Evolutionary conservation across 192 early-diverging fungal species (phyloP), one percentile per base, ranked within the genome.

Genomic region (Diversispora epigaea): DNA sequence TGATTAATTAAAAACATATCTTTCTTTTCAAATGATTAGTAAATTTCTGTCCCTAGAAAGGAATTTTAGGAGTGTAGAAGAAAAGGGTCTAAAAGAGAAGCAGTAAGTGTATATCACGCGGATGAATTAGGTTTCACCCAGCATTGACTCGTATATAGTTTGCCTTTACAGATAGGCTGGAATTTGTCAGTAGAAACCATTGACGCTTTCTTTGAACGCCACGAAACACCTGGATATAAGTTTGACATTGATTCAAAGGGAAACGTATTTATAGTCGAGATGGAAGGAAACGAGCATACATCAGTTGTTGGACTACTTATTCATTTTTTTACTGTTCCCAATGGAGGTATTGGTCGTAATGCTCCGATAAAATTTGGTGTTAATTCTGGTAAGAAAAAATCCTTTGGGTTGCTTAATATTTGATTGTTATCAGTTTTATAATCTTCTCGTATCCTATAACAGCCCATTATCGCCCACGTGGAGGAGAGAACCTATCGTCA

Each of bases 21-120:
- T n/a, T n/a, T n/a, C n/a, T n/a, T 64, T 32, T 47, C 49, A 69
- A 69, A 62, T 69, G 21, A 43, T 69, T 7, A 69, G 19, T 54
- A 5, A 49, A 69, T 52, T 69, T 55, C 0, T 69, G 68, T 40
- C 68, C 25, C 4, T 55, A 69, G 68, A 43, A 15, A 69, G 0
- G 3, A 69, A 69, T 69, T 69, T 69, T 69, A 46, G 40, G 68
- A 52, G 50, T 9, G 68, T 39, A 69, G 54, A n/a, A n/a, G n/a
- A 69, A 69, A 5, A 40, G 0, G 50, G 47, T 55, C 25, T n/a
- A 4, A 40, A 12, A 69, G 68, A 69, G 68, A 55, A 14, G 54
- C 50, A 11, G 52, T 69, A 54, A 69, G 52, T 69, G n/a, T 45
- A 65, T n/a, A 65, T 45, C 7, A 69, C 6, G 40, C 50, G 40